Percentiles rank a stretch among this genome's conserved stretches.
phyloP scores from a whole-genome alignment of 2,329 filamentous ascomycete genomes.

The Colletotrichum limetticola region DNA sequence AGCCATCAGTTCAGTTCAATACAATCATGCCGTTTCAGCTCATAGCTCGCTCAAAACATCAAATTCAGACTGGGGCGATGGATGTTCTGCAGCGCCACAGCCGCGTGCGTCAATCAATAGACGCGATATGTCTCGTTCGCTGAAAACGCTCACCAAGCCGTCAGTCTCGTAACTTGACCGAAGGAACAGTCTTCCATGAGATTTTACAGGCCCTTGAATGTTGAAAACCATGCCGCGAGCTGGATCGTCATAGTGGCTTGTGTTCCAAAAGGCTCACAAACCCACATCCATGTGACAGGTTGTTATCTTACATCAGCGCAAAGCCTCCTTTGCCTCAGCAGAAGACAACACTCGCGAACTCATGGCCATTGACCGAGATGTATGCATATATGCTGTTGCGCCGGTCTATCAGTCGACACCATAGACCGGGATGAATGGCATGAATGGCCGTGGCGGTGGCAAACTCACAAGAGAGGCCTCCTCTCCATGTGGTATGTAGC shows the following conservation, averaged over 20 bases:
- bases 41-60: neutral
- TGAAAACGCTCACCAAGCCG: neutral
- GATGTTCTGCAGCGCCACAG: conserved; percentile 20
- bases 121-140: neutral
- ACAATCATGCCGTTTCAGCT: conserved; percentile 1
- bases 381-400: neutral
- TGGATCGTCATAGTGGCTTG: neutral
- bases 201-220: neutral
- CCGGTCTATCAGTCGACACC: neutral
- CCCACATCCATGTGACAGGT: neutral
- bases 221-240: neutral
- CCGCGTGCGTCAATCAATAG: conserved; percentile 1
- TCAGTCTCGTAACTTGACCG: neutral
- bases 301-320: neutral
- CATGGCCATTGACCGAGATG: neutral
- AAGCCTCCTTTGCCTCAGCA: neutral
- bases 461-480: conserved; percentile 34
- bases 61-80: neutral
- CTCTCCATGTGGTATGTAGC: neutral
- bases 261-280: neutral
- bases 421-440: neutral
- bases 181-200: neutral
- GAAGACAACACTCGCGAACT: neutral
- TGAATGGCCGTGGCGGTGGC: neutral
- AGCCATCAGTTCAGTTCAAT: neutral